Evolutionary conservation across 2,329 filamentous ascomycete species (phyloP).

Genomic region (Hypoxylon sp.): DNA sequence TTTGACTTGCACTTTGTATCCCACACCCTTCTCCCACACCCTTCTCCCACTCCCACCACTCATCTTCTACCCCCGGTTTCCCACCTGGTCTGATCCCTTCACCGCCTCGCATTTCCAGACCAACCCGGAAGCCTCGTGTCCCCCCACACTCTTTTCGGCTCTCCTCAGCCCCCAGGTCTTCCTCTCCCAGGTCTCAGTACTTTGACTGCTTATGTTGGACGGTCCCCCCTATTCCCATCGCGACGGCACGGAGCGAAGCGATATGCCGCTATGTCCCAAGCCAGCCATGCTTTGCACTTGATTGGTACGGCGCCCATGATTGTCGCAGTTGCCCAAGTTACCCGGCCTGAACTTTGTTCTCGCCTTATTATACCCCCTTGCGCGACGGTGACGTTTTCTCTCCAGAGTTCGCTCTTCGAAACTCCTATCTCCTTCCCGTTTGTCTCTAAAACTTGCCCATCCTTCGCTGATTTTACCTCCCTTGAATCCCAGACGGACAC

Average conservation of each 20-base stretch:
- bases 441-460: constrained; percentile 34
- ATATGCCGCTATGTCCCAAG: constrained; percentile 41
- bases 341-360: constrained; percentile 34
- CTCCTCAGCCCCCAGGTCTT: constrained; percentile 36
- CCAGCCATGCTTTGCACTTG: constrained; percentile 34
- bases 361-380: constrained; percentile 38
- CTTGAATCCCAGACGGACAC: constrained; percentile 29
- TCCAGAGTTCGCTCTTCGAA: constrained; percentile 26
- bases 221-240: constrained; percentile 36
- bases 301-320: constrained; percentile 38
- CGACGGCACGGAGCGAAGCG: constrained; percentile 46
- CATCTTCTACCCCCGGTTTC: constrained; percentile 13
- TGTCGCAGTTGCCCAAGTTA: constrained; percentile 39
- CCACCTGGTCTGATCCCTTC: constrained; percentile 35
- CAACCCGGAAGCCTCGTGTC: constrained; percentile 39
- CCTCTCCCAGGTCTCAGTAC: no score
- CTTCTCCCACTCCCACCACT: constrained; percentile 37
- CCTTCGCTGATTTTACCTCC: constrained; percentile 18
- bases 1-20: constrained; percentile 19
- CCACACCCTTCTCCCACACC: constrained; percentile 28
- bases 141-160: constrained; percentile 38
- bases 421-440: constrained; percentile 35
- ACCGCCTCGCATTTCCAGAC: constrained; percentile 41
- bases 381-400: constrained; percentile 41
- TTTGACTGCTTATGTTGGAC: constrained; percentile 44